A percentile compares a stretch with the other conserved stretches of the same genome.
These are phyloP conservation scores for Moesziomyces sp. DNA, from an alignment of 1,284 basidiomycete species.

Conservation along the genomic window DNA sequence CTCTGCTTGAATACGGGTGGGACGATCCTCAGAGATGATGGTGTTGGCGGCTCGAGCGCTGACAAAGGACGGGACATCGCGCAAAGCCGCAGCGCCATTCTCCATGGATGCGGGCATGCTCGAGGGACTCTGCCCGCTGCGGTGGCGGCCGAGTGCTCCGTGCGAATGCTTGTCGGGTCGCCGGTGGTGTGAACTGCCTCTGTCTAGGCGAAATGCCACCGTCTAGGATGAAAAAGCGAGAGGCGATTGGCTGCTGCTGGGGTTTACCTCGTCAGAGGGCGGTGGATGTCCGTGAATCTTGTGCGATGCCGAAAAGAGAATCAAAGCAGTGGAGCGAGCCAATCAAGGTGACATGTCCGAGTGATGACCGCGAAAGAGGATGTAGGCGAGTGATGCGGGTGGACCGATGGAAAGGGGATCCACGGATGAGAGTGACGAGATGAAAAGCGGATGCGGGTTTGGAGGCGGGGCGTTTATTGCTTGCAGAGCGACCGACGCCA, in stretches of 20 bases:
- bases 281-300: background rate
- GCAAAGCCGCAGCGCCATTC: constrained; percentile 6
- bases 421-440: no score
- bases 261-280: background rate
- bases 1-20: constrained; percentile 60
- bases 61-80: constrained; percentile 46
- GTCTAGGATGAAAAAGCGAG: no score
- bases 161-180: background rate
- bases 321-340: constrained; percentile 1
- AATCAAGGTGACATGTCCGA: constrained; percentile 12
- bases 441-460: no score
- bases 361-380: background rate
- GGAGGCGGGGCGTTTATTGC: no score
- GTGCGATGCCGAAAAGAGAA: background rate
- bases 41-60: constrained; percentile 60
- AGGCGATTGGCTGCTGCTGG: background rate
- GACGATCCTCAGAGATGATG: constrained; percentile 57
- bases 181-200: no score
- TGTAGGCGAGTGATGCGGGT: background rate
- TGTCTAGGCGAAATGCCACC: no score
- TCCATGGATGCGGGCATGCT: constrained; percentile 20
- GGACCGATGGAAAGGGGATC: background rate
- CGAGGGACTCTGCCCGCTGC: background rate
- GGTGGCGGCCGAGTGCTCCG: background rate
- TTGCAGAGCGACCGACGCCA: no score